Base-by-base conservation (phyloP, 2,329 filamentous ascomycete genomes). In the Dactylonectria estremocensis region DNA sequence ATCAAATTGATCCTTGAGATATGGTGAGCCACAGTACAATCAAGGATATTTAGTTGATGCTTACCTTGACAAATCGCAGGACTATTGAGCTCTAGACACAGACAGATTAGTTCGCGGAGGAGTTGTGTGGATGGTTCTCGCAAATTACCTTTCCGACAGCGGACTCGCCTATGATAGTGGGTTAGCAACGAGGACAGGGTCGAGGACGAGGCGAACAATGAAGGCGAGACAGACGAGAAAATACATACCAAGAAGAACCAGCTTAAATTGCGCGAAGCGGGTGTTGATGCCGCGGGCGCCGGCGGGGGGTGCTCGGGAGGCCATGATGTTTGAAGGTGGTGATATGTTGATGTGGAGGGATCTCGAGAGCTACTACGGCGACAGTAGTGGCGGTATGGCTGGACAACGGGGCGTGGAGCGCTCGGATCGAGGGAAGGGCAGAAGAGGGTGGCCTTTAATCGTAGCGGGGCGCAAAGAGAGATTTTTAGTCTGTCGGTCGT, bases 201-300 rank as follows among this genome's bases (percentile, higher is more conserved):
- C 14, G n/a, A 64, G 20, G 59, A 50, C 37, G 62, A 56, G 57
- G 59, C 20, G 28, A 13, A 18, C 62, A 57, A 60, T 31, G 52
- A 66, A 61, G 66, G 49, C 61, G 64, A 57, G 58, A 52, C 67
- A 61, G 66, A 53, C 58, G 64, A 57, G 58, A 59, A 46, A 61
- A 20, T 63, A 75, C 92, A 75, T 89, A 98, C 96, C 96, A 73
- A 99, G 89, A 80, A 99, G 88, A 74, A 99, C 96, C 77, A 99
- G 90, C 89, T 99, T 99, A 87, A 99, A 99, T 88, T 99, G 96
- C 78, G 96, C 95, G 84, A 99, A 98, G 79, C 95, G 92, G 83
- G 93, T 90, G 91, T 91, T 90, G 88, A 87, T 84, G 80, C 87
- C 88, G 77, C 89, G 88, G 76, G 87, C 84, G 77, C 87, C 88